phyloP scores from a whole-genome alignment of 768 basidiomycete genomes.

The Omphalotus guepiniiformis region DNA sequence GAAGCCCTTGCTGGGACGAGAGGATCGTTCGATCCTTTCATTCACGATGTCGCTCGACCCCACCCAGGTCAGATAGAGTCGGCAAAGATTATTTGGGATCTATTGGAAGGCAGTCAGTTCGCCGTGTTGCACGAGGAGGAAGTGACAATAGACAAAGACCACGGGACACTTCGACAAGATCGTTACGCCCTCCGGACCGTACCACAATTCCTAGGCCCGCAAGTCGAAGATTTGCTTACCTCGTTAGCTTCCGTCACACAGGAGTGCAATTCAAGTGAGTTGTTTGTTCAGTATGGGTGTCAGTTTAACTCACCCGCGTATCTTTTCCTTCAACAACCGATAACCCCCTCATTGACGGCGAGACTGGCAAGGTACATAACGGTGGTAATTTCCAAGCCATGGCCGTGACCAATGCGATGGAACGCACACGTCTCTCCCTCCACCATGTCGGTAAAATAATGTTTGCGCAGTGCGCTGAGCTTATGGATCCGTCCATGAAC shows the following conservation, averaged over 20 bases:
- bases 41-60: slow-evolving; percentile 68
- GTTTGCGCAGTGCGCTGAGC: slow-evolving; percentile 55
- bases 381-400: slow-evolving; percentile 64
- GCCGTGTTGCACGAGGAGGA: slow-evolving; percentile 61
- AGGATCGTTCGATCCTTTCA: slow-evolving; percentile 65
- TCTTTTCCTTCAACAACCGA: slow-evolving; percentile 64
- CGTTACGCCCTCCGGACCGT: slow-evolving; percentile 66
- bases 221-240: slow-evolving; percentile 68
- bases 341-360: slow-evolving; percentile 73
- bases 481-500: slow-evolving; percentile 79
- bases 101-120: slow-evolving; percentile 59
- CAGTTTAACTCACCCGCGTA: slow-evolving; percentile 6
- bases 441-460: slow-evolving; percentile 48
- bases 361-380: slow-evolving; percentile 61
- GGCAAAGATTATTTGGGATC: slow-evolving; percentile 55
- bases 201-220: slow-evolving; percentile 77
- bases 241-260: slow-evolving; percentile 55
- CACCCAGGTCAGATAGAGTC: slow-evolving; percentile 79
- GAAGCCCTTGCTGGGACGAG: slow-evolving; percentile 69
- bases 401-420: slow-evolving; percentile 58
- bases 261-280: slow-evolving; percentile 78
- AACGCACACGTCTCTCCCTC: slow-evolving; percentile 38
- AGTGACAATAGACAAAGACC: slow-evolving; percentile 59
- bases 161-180: slow-evolving; percentile 70
- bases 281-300: neutral